Percentiles rank a stretch among this genome's conserved stretches.
phyloP scores from a whole-genome alignment of 2,329 filamentous ascomycete genomes.

The Aspergillus fructus region DNA sequence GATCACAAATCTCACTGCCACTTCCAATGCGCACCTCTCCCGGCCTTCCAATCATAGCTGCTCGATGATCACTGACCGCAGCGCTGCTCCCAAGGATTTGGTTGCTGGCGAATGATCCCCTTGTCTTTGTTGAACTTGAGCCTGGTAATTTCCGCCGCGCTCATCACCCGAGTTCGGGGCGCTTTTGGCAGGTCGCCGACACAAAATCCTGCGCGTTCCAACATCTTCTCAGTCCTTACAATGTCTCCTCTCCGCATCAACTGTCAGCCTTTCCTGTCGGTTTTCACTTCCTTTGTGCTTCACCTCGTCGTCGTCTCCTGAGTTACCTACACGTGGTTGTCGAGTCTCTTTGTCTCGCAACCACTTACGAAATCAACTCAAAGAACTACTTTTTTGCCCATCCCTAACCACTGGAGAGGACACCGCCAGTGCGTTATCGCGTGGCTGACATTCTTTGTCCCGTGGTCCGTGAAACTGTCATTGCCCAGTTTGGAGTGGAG shows the following conservation, averaged over 20 bases:
- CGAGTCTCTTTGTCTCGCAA: not conserved
- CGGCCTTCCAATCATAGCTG: constrained; percentile 7
- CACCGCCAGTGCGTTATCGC: not conserved
- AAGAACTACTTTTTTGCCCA: not conserved
- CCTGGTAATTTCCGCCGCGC: not conserved
- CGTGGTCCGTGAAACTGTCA: not conserved
- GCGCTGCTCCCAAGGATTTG: not conserved
- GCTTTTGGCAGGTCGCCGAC: not conserved
- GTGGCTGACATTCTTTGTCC: constrained; percentile 6
- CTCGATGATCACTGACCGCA: not conserved
- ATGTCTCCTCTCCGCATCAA: not conserved
- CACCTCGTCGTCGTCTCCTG: not conserved
- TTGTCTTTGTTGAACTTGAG: not conserved
- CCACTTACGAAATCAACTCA: not conserved
- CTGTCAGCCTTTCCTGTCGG: not conserved
- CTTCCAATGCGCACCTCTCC: constrained; percentile 1
- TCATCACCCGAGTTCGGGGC: constrained; percentile 1
- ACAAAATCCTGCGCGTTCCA: constrained; percentile 3
- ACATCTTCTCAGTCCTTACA: not conserved
- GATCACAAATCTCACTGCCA: constrained; percentile 15
- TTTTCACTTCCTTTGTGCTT: not conserved
- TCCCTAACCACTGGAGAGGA: not conserved
- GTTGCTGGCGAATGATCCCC: not conserved
- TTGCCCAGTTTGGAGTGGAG: not conserved
- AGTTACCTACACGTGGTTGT: not conserved